A percentile compares a stretch with the other conserved stretches of the same genome.
Conservation (phyloP, 2,329 filamentous ascomycete genomes). For the Trichoderma harzianum region DNA sequence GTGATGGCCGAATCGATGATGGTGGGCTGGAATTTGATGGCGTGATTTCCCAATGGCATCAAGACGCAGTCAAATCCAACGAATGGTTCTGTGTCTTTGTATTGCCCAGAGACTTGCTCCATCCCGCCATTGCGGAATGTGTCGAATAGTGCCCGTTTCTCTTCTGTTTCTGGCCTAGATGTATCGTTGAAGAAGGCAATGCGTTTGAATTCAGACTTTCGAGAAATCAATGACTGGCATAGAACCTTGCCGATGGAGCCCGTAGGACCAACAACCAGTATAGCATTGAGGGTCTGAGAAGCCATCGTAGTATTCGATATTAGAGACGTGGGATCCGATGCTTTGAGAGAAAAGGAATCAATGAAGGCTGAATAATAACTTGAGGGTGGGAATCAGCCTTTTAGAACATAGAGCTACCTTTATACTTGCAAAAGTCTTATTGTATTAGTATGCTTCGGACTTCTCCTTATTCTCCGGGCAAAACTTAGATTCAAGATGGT, state of each 20-base stretch:
- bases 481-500: neutral
- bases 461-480: neutral
- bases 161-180: neutral
- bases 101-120: neutral
- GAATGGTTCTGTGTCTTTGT: neutral
- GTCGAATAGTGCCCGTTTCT: neutral
- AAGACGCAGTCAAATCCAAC: conserved; percentile 3
- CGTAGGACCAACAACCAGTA: neutral
- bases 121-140: neutral
- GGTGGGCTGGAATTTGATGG: neutral
- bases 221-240: neutral
- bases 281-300: neutral
- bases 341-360: neutral
- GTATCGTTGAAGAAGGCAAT: conserved; percentile 8
- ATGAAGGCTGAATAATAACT: neutral
- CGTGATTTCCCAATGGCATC: conserved; percentile 9
- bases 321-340: neutral
- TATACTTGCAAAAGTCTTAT: neutral
- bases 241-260: neutral
- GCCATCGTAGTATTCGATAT: neutral
- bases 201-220: conserved; percentile 1
- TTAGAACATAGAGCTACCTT: neutral
- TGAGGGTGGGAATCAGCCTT: accelerated
- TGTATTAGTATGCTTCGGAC: neutral
- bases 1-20: neutral